phyloP scores from a whole-genome alignment of 2,329 filamentous ascomycete genomes.

The Pseudogymnoascus destructans region DNA sequence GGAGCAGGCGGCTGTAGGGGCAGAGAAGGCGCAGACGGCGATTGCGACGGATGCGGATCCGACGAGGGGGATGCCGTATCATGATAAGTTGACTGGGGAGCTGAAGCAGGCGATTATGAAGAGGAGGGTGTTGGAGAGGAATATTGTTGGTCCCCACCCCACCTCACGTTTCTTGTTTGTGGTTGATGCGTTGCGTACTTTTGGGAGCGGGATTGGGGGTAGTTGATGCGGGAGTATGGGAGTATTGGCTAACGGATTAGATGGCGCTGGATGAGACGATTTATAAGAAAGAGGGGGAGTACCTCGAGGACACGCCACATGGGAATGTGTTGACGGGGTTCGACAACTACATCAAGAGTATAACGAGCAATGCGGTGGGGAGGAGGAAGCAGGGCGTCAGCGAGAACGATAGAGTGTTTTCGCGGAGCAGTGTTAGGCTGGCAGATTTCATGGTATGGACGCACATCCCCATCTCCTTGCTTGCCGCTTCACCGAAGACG shows the following conservation, averaged over 20 bases:
- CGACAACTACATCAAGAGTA: constrained; percentile 94
- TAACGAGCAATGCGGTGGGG: constrained; percentile 47
- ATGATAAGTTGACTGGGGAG: constrained; percentile 23
- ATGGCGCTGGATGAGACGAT: constrained; percentile 60
- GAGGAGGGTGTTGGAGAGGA: constrained; percentile 35
- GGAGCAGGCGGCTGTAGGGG: not conserved
- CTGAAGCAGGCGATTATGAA: constrained; percentile 22
- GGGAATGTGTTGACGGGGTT: constrained; percentile 98
- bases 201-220: not conserved
- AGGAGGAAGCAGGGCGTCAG: constrained; percentile 50
- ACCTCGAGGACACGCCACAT: constrained; percentile 76
- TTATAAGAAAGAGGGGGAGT: constrained; percentile 67
- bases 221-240: not conserved
- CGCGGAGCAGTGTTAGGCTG: constrained; percentile 29
- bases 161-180: not conserved
- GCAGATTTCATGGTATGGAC: constrained; percentile 30
- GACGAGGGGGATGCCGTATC: constrained; percentile 19
- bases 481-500: not conserved
- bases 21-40: constrained; percentile 4
- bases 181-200: not conserved
- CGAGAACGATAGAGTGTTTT: constrained; percentile 65
- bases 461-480: constrained; percentile 28
- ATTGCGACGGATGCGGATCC: constrained; percentile 8
- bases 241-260: constrained; percentile 26
- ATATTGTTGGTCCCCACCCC: constrained; percentile 34